phyloP scores from a whole-genome alignment of 1,284 basidiomycete genomes.

The Abortiporus biennis region DNA sequence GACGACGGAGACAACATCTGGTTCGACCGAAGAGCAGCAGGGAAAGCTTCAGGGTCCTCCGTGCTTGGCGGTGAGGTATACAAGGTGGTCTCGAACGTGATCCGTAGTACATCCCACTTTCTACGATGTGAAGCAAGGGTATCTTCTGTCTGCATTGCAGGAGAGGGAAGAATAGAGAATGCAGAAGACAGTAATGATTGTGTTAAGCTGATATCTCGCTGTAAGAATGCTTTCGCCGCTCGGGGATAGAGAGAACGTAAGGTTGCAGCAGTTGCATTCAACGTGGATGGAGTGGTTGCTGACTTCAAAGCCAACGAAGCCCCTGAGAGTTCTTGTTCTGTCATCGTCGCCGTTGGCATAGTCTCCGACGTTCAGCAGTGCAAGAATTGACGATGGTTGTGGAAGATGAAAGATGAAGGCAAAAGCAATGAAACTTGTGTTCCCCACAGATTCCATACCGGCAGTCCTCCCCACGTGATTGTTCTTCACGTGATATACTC shows the following conservation, averaged over 20 bases:
- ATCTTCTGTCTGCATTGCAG: slow-evolving; percentile 31
- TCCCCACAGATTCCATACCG: too few relatives aligned
- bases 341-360: too few relatives aligned
- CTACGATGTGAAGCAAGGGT: slow-evolving; percentile 47
- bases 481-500: too few relatives aligned
- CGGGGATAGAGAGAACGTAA: slow-evolving; percentile 67
- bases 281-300: too few relatives aligned
- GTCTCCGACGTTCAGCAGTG: too few relatives aligned
- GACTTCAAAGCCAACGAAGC: too few relatives aligned
- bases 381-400: too few relatives aligned
- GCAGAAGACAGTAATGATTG: slow-evolving; percentile 62
- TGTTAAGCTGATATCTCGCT: slow-evolving; percentile 59
- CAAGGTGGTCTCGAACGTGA: slow-evolving; percentile 72
- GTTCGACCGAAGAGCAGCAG: slow-evolving; percentile 42
- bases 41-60: slow-evolving; percentile 35
- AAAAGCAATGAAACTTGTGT: too few relatives aligned
- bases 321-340: too few relatives aligned
- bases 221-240: slow-evolving; percentile 70
- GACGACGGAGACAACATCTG: slow-evolving; percentile 52
- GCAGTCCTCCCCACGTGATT: too few relatives aligned
- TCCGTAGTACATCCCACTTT: slow-evolving; percentile 80
- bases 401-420: too few relatives aligned
- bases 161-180: slow-evolving; percentile 49
- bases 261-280: slow-evolving; percentile 36
- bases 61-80: slow-evolving; percentile 48